Evolutionary conservation across 1,139 yeast species (phyloP).

Genomic region (Dujonia santamariae): DNA sequence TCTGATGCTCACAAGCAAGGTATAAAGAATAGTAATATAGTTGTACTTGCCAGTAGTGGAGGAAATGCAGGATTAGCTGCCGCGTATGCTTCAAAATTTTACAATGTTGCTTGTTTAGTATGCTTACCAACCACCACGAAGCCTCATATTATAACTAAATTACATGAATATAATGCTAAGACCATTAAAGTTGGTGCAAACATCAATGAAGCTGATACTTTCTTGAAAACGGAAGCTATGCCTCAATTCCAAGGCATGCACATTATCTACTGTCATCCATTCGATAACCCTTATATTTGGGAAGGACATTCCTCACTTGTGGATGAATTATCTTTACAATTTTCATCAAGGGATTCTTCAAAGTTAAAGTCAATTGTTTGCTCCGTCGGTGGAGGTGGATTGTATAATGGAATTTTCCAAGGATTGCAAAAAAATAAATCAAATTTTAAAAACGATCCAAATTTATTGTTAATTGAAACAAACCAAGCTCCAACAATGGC

Average conservation of each 20-base stretch:
- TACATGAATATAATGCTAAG: constrained; percentile 49
- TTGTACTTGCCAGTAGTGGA: constrained; percentile 65
- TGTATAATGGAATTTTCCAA: constrained; percentile 58
- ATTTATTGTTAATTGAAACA: constrained; percentile 55
- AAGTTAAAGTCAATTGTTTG: constrained; percentile 59
- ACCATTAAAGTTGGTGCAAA: constrained; percentile 54
- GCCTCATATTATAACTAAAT: constrained; percentile 22
- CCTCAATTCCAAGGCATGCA: constrained; percentile 19
- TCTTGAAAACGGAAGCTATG: constrained; percentile 39
- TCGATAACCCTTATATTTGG: constrained; percentile 63
- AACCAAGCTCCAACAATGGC: constrained; percentile 56
- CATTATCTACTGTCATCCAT: constrained; percentile 67
- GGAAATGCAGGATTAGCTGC: constrained; percentile 83
- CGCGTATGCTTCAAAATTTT: constrained; percentile 52
- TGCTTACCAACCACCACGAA: constrained; percentile 57
- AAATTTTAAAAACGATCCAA: constrained; percentile 31
- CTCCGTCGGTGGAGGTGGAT: constrained; percentile 77
- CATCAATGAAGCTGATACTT: constrained; percentile 66
- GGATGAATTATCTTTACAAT: constrained; percentile 51
- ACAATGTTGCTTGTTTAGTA: constrained; percentile 55
- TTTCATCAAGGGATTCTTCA: constrained; percentile 20
- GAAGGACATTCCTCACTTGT: constrained; percentile 62
- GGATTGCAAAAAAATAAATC: constrained; percentile 48
- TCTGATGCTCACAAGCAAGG: constrained; percentile 15
- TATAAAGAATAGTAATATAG: constrained; percentile 23